phyloP scores from a whole-genome alignment of 495 filamentous ascomycete genomes.

The Aspergillus panamensis region DNA sequence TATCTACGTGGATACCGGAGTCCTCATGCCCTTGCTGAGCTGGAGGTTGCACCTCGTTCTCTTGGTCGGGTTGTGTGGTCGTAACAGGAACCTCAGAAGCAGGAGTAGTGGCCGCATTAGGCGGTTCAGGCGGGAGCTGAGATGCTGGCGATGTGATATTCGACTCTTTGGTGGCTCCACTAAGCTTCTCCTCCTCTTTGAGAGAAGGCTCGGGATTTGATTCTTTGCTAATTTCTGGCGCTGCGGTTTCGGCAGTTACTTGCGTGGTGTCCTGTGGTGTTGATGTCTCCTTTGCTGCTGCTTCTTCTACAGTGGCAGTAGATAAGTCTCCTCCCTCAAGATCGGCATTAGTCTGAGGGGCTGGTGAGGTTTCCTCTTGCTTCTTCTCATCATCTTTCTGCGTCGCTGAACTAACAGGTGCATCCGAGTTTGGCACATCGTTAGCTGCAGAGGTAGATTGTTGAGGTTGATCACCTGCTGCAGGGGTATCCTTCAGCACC shows the following conservation, averaged over 20 bases:
- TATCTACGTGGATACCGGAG: conserved; percentile 11
- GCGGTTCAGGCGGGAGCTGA: conserved; percentile 7
- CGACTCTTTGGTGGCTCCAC: conserved; percentile 4
- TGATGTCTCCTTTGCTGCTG: neutral
- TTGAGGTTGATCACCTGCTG: conserved; percentile 9
- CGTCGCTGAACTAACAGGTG: neutral
- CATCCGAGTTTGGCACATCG: conserved; percentile 39
- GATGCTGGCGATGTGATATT: conserved; percentile 5
- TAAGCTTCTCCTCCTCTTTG: conserved; percentile 6
- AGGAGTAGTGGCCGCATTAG: conserved; percentile 6
- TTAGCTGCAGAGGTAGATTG: conserved; percentile 26
- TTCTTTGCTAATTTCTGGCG: conserved; percentile 1
- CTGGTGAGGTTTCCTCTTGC: neutral
- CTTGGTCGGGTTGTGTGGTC: conserved; percentile 2
- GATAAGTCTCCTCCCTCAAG: neutral
- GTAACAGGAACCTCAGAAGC: conserved; percentile 1
- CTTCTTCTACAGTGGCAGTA: neutral
- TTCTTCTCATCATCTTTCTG: conserved; percentile 6
- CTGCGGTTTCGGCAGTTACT: neutral
- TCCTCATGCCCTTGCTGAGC: conserved; percentile 21
- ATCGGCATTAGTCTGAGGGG: neutral
- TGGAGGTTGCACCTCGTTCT: conserved; percentile 13
- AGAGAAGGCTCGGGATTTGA: neutral
- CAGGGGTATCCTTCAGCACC: neutral
- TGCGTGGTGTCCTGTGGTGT: neutral